Base-by-base conservation (phyloP, 139 green algal species). In the Ettlia oleoabundans region DNA sequence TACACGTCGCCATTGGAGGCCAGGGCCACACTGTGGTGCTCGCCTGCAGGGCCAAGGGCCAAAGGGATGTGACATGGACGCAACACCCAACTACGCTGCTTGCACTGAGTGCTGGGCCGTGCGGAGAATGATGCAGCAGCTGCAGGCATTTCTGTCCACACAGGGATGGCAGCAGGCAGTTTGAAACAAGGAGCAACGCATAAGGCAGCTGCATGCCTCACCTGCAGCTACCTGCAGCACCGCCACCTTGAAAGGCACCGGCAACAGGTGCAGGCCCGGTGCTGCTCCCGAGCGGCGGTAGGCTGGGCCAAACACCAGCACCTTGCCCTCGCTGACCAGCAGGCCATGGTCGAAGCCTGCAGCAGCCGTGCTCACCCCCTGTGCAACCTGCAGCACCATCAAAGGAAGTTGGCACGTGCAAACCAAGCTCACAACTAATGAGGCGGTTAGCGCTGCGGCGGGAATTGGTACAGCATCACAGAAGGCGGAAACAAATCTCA, bases 11-110 rank as follows among this genome's bases (percentile, higher is more conserved):
- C 96, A 6, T 81, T 81, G 15, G 38, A 78, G 1, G 92, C 93
- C 71, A 94, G 85, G 5, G 89, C 91, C 47, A 97, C 82, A 41
- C 90, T 97, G 91, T 98, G 96, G 87, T 96, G 92, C 91, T 98
- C 97, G 69, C 84, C 93, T 9, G 92, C 89, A 32, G 38, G 35
- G 7, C 22, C 10, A 38, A 15, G 9, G 38, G 38, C 37, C 35
- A 40, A 28, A n/a, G 38, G 28, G 68, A 13, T 5, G 3, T 33
- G 37, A 26, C 35, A 30, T 33, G 66, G 10, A 28, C 33, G 33
- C 18, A 73, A 52, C 7, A 73, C 65, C 15, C 64, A n/a, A 30
- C 30, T 28, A 52, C 33, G 5, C 6, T 71, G n/a, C n/a, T n/a
- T n/a, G n/a, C n/a, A n/a, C n/a, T n/a, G n/a, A n/a, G n/a, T n/a